Percentiles rank a stretch among this genome's conserved stretches.
These are phyloP conservation scores for Penicillium soppii DNA, from an alignment of 495 filamentous ascomycete genomes.

Conservation along the genomic window DNA sequence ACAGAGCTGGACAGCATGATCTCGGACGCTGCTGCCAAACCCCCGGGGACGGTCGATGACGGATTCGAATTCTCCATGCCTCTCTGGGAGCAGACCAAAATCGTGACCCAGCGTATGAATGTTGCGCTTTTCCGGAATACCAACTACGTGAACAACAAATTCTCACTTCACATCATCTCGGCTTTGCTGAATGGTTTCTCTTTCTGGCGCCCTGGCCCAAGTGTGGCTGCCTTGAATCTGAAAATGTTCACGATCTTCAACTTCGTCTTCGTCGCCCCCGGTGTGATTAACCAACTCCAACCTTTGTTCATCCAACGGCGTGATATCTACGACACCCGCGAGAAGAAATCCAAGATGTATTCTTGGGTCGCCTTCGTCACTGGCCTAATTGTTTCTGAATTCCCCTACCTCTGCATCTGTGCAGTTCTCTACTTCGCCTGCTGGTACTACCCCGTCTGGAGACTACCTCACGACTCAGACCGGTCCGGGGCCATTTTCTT, in stretches of 20 bases:
- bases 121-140: slow-evolving; percentile 60
- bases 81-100: slow-evolving; percentile 52
- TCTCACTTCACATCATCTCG: slow-evolving; percentile 38
- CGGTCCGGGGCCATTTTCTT: slow-evolving; percentile 55
- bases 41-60: slow-evolving; percentile 33
- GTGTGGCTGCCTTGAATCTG: slow-evolving; percentile 26
- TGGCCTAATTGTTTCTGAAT: slow-evolving; percentile 49
- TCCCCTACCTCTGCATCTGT: slow-evolving; percentile 52
- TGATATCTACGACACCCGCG: slow-evolving; percentile 50
- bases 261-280: slow-evolving; percentile 50
- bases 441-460: slow-evolving; percentile 50
- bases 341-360: slow-evolving; percentile 55
- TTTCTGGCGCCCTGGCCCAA: slow-evolving; percentile 35
- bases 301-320: slow-evolving; percentile 54
- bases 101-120: slow-evolving; percentile 59
- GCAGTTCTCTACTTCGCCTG: slow-evolving; percentile 48
- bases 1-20: slow-evolving; percentile 58
- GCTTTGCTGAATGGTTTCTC: slow-evolving; percentile 43
- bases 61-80: slow-evolving; percentile 57
- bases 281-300: slow-evolving; percentile 51
- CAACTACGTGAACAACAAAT: slow-evolving; percentile 65
- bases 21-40: slow-evolving; percentile 33
- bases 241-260: slow-evolving; percentile 48
- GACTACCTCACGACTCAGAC: slow-evolving; percentile 33
- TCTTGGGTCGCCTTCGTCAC: slow-evolving; percentile 53